These are phyloP conservation scores for Candida glaebosa DNA, from an alignment of 805 yeast genomes.

Conservation along the genomic window DNA sequence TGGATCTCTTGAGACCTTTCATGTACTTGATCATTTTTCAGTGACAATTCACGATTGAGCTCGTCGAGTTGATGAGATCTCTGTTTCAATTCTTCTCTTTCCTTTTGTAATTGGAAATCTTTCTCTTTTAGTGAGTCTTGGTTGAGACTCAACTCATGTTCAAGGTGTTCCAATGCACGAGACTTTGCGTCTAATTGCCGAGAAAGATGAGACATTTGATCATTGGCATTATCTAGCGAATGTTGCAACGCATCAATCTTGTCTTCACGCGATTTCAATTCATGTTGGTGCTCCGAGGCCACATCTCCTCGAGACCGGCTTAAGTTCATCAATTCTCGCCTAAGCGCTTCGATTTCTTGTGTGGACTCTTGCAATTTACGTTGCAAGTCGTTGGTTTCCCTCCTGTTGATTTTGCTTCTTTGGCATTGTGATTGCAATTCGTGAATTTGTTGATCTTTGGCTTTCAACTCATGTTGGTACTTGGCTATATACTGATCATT, in stretches of 20 bases:
- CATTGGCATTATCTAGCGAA: neutral
- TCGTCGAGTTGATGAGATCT: neutral
- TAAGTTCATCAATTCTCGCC: neutral
- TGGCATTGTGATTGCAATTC: neutral
- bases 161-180: constrained; percentile 2
- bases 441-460: constrained; percentile 1
- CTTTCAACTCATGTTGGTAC: neutral
- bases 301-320: neutral
- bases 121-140: neutral
- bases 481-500: neutral
- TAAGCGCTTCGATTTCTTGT: neutral
- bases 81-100: neutral
- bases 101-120: constrained; percentile 1
- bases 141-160: neutral
- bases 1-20: neutral
- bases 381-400: neutral
- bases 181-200: constrained; percentile 1
- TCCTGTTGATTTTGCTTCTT: neutral
- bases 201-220: neutral
- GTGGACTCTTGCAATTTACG: neutral
- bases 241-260: constrained; percentile 2
- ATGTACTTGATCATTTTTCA: constrained; percentile 1
- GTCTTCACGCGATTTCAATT: neutral
- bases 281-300: neutral
- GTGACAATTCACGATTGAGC: neutral